A percentile compares a stretch with the other conserved stretches of the same genome.
Conservation (phyloP, 148 eudicot genomes). For the Diospyros kaki region DNA sequence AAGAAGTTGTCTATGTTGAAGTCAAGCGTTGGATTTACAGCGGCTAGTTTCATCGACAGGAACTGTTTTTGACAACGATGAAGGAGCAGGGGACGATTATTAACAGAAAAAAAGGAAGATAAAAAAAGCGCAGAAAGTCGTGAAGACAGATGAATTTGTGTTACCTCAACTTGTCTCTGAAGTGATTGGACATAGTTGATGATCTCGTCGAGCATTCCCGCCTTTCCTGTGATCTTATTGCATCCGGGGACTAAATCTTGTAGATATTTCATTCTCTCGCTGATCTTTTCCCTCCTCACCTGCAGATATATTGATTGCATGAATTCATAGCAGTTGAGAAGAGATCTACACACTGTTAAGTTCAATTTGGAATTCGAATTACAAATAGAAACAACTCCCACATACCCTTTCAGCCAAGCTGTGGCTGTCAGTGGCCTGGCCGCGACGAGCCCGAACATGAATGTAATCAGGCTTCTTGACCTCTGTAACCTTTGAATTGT, state of each 20-base stretch:
- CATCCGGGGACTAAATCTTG: constrained; percentile 98
- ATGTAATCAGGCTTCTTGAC: constrained; percentile 74
- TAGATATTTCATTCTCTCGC: constrained; percentile 91
- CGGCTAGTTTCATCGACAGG: constrained; percentile 87
- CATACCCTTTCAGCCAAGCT: constrained; percentile 94
- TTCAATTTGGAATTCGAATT: too few species aligned
- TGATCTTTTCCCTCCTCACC: constrained; percentile 92
- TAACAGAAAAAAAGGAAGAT: neutral
- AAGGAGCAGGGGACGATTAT: neutral
- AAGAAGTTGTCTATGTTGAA: constrained; percentile 63
- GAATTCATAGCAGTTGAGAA: neutral
- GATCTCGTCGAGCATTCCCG: constrained; percentile 97
- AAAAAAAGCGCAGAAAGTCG: neutral
- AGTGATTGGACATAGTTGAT: constrained; percentile 97
- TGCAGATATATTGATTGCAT: constrained; percentile 17
- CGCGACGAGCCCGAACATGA: constrained; percentile 95
- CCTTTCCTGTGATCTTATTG: constrained; percentile 91
- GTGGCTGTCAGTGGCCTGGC: constrained; percentile 99
- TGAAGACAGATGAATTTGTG: neutral
- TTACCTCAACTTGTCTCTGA: constrained; percentile 99
- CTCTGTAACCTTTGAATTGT: constrained; percentile 57
- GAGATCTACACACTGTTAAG: too few species aligned
- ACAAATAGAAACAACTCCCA: neutral
- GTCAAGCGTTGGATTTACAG: constrained; percentile 73
- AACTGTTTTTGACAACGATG: constrained; percentile 46